These are phyloP conservation scores for Harrya chromipes DNA, from an alignment of 768 basidiomycete species.

Conservation along the genomic window DNA sequence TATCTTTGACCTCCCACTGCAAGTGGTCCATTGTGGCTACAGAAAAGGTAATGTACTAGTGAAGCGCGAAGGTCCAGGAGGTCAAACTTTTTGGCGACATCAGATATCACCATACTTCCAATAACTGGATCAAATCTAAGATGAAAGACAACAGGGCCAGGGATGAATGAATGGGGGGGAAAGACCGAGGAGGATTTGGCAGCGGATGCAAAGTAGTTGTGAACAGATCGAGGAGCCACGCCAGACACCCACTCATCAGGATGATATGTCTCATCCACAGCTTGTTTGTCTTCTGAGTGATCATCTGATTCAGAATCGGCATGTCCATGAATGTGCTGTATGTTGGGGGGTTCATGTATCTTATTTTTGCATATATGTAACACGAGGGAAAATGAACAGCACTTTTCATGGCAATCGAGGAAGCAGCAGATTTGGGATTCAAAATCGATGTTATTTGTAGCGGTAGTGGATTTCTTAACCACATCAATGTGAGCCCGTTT, in stretches of 20 bases:
- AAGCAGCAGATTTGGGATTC: slow-evolving; percentile 38
- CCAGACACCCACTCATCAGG: too few species aligned
- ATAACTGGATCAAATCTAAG: slow-evolving; percentile 19
- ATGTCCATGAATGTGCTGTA: too few species aligned
- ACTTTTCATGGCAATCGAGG: slow-evolving; percentile 31
- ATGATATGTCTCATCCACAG: not conserved
- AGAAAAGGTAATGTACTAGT: slow-evolving; percentile 19
- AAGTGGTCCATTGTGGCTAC: not conserved
- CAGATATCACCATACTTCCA: slow-evolving; percentile 1
- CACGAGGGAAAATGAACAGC: slow-evolving; percentile 16
- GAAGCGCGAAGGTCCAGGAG: slow-evolving; percentile 28
- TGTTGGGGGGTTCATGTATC: too few species aligned
- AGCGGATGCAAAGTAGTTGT: not conserved
- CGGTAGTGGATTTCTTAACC: slow-evolving; percentile 31
- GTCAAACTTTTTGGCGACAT: slow-evolving; percentile 17
- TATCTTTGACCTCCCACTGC: not conserved
- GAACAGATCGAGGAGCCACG: too few species aligned
- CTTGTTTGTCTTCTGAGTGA: not conserved
- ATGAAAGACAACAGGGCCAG: slow-evolving; percentile 20
- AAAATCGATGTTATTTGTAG: slow-evolving; percentile 30
- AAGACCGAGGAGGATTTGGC: not conserved
- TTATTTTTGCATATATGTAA: not conserved
- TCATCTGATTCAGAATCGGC: not conserved
- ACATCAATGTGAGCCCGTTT: slow-evolving; percentile 34
- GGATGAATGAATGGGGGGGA: slow-evolving; percentile 4